A percentile compares a stretch with the other conserved stretches of the same genome.
phyloP scores from a whole-genome alignment of 352 stramenopile genomes.

The Bremia lactucae region DNA sequence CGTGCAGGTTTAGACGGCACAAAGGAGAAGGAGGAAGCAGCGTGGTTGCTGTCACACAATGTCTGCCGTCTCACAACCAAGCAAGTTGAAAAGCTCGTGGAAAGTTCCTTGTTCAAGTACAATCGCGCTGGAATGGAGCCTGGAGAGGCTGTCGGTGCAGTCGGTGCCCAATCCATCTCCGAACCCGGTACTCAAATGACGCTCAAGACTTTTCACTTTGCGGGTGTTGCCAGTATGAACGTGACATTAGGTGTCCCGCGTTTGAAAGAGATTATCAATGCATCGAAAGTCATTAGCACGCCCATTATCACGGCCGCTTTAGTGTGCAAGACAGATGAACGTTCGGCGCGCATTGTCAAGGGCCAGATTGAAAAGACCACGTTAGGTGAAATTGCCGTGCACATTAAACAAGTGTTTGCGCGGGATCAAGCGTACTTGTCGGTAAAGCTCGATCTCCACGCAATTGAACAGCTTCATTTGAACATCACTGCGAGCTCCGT shows the following conservation, averaged over 20 bases:
- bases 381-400: conserved; percentile 90
- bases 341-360: conserved; percentile 96
- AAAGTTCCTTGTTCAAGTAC: conserved; percentile 78
- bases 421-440: conserved; percentile 91
- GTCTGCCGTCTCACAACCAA: conserved; percentile 83
- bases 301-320: conserved; percentile 98
- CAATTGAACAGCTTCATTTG: conserved; percentile 95
- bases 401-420: conserved; percentile 98
- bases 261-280: conserved; percentile 96
- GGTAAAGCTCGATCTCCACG: conserved; percentile 94
- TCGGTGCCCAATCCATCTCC: conserved; percentile 95
- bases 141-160: conserved; percentile 94
- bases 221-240: conserved; percentile 99
- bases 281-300: conserved; percentile 96
- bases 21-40: conserved; percentile 56
- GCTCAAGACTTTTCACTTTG: conserved; percentile 99
- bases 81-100: conserved; percentile 71
- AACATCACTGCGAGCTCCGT: conserved; percentile 90
- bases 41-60: conserved; percentile 83
- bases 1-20: conserved; percentile 38
- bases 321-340: conserved; percentile 93
- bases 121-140: conserved; percentile 86
- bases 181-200: conserved; percentile 95
- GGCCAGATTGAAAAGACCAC: conserved; percentile 98
- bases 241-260: conserved; percentile 99